Conservation (phyloP, 2,329 filamentous ascomycete species). For the Cyanodermella asteris region DNA sequence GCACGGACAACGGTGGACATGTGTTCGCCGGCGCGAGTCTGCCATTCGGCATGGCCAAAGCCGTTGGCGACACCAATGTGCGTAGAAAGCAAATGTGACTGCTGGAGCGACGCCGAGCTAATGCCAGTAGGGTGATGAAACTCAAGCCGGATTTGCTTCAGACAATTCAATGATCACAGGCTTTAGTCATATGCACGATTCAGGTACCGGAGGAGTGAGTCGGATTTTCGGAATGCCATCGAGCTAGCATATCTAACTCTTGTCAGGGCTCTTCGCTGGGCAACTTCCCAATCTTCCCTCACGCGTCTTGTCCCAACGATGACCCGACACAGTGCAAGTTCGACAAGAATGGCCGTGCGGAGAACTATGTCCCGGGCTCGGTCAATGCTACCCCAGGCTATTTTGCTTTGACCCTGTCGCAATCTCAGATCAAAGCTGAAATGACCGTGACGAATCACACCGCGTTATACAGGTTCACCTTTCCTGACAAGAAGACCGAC, state of each 20-base stretch:
- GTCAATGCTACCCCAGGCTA: slow-evolving; percentile 41
- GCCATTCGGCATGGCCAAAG: slow-evolving; percentile 26
- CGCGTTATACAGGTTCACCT: slow-evolving; percentile 44
- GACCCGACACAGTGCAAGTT: slow-evolving; percentile 41
- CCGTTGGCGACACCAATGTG: slow-evolving; percentile 1
- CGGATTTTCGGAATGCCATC: too few species aligned
- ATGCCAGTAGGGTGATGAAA: slow-evolving; percentile 29
- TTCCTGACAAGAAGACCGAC: slow-evolving; percentile 23
- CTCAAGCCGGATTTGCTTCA: slow-evolving; percentile 34
- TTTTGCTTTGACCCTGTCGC: slow-evolving; percentile 38
- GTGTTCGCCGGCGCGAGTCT: slow-evolving; percentile 34
- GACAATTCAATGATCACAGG: slow-evolving; percentile 28
- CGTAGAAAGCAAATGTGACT: slow-evolving; percentile 6
- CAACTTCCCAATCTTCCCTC: slow-evolving; percentile 52
- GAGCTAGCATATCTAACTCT: too few species aligned
- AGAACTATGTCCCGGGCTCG: slow-evolving; percentile 25
- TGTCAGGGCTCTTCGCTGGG: slow-evolving; percentile 38
- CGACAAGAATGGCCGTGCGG: slow-evolving; percentile 28
- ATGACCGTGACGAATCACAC: slow-evolving; percentile 47
- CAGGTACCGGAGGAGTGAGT: slow-evolving; percentile 25
- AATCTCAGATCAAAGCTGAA: slow-evolving; percentile 37
- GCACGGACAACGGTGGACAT: slow-evolving; percentile 33
- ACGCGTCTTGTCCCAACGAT: slow-evolving; percentile 37
- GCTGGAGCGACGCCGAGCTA: slow-evolving; percentile 33
- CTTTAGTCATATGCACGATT: slow-evolving; percentile 31